These are phyloP conservation scores for Scedosporium aurantiacum DNA, from an alignment of 2,329 filamentous ascomycete species.

Conservation along the genomic window DNA sequence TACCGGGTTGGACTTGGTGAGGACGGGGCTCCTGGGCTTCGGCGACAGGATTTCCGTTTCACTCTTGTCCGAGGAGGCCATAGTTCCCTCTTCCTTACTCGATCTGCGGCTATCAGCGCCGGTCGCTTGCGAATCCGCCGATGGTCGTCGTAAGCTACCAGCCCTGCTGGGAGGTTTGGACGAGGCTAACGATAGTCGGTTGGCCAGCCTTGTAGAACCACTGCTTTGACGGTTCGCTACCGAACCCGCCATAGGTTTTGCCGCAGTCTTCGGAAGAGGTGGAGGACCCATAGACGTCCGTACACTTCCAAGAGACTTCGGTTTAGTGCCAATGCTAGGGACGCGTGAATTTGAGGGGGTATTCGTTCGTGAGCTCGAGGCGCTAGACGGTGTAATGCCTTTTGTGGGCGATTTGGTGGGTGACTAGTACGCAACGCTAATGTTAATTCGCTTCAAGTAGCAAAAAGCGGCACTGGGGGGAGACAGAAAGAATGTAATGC, in stretches of 20 bases:
- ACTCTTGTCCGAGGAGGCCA: constrained; percentile 37
- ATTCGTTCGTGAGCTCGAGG: constrained; percentile 49
- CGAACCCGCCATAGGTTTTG: constrained; percentile 23
- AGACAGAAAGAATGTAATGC: too few relatives aligned
- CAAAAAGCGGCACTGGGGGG: not conserved
- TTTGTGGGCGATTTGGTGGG: constrained; percentile 74
- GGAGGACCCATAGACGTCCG: constrained; percentile 62
- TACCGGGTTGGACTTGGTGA: constrained; percentile 37
- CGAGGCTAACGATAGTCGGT: constrained; percentile 19
- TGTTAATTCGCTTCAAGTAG: not conserved
- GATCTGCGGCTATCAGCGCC: constrained; percentile 27
- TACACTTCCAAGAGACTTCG: constrained; percentile 42
- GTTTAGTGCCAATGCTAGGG: constrained; percentile 32
- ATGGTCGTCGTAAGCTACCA: constrained; percentile 26
- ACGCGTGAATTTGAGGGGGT: constrained; percentile 49
- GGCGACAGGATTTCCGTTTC: constrained; percentile 39
- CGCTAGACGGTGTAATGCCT: constrained; percentile 49
- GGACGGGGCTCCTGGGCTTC: constrained; percentile 38
- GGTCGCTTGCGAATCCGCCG: constrained; percentile 31
- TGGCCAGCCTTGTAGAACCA: constrained; percentile 2
- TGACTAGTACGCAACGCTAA: constrained; percentile 36
- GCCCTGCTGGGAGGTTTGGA: constrained; percentile 20
- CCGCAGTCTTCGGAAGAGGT: constrained; percentile 34
- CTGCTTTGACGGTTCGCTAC: constrained; percentile 5
- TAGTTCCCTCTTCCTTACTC: constrained; percentile 22